Conservation (phyloP, 352 stramenopile genomes). For the Poterioochromonas sp. region DNA sequence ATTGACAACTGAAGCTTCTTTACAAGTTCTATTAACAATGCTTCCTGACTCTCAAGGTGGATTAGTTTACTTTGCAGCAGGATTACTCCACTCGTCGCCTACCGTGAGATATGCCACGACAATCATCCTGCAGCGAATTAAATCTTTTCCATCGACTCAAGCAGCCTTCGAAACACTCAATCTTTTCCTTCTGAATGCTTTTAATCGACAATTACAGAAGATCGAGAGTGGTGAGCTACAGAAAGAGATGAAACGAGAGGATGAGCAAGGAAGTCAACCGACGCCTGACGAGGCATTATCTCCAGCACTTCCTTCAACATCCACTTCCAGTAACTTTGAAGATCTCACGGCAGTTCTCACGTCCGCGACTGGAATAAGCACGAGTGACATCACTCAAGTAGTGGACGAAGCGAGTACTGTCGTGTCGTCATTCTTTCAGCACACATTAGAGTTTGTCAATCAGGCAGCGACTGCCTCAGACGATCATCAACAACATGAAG, state of each 20-base stretch:
- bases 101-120: background rate
- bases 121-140: background rate
- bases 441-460: too few relatives aligned
- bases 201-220: background rate
- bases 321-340: too few relatives aligned
- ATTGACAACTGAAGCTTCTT: background rate
- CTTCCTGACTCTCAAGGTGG: slow-evolving; percentile 23
- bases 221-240: background rate
- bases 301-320: too few relatives aligned
- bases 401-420: too few relatives aligned
- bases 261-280: too few relatives aligned
- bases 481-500: too few relatives aligned
- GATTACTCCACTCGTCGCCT: slow-evolving; percentile 1
- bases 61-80: background rate
- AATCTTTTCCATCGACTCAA: background rate
- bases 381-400: too few relatives aligned
- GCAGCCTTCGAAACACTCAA: background rate
- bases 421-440: too few relatives aligned
- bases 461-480: too few relatives aligned
- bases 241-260: background rate
- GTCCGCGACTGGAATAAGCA: too few relatives aligned
- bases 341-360: too few relatives aligned
- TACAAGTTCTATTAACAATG: slow-evolving; percentile 12
- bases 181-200: background rate
- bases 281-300: too few relatives aligned